Evolutionary conservation across 177 flowering plant genomes (phyloP).

Genomic region (Vitis hybrid): DNA sequence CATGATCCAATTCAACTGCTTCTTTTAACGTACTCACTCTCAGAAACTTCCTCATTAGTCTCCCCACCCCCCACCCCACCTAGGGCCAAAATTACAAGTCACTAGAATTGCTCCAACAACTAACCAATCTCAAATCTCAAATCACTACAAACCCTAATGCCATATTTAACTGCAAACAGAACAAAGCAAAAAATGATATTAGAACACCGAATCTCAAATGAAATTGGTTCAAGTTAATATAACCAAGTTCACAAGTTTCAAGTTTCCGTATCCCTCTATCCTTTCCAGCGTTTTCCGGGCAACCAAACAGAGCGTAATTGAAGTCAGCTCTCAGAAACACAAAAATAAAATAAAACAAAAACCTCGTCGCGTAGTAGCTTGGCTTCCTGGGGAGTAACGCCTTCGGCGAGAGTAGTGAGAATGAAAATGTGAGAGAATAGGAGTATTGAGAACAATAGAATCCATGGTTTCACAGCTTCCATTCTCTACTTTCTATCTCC

Average conservation of each 20-base stretch:
- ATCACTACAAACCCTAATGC: background rate
- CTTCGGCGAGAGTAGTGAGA: conserved; percentile 40
- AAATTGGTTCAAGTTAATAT: background rate
- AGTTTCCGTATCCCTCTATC: background rate
- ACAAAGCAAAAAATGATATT: background rate
- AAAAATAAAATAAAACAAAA: background rate
- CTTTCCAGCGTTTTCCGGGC: background rate
- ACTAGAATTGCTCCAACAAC: background rate
- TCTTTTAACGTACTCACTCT: too few relatives aligned
- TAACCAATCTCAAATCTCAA: background rate
- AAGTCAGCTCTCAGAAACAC: background rate
- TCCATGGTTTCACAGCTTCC: conserved; percentile 10
- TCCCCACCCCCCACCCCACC: too few relatives aligned
- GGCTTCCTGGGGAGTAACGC: conserved; percentile 77
- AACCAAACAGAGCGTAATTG: background rate
- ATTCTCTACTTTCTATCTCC: conserved; percentile 5
- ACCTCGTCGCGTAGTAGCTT: conserved; percentile 89
- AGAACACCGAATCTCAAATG: background rate
- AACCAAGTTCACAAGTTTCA: background rate
- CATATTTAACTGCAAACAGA: background rate
- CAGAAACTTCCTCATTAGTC: too few relatives aligned
- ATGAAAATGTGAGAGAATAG: conserved; percentile 13
- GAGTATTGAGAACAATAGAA: conserved; percentile 17
- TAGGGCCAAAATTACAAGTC: too few relatives aligned
- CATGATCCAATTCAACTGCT: too few relatives aligned